Percentiles rank a stretch among this genome's conserved stretches.
These are phyloP conservation scores for Chaetomium olivaceum DNA, from an alignment of 2,329 filamentous ascomycete genomes.

Conservation along the genomic window DNA sequence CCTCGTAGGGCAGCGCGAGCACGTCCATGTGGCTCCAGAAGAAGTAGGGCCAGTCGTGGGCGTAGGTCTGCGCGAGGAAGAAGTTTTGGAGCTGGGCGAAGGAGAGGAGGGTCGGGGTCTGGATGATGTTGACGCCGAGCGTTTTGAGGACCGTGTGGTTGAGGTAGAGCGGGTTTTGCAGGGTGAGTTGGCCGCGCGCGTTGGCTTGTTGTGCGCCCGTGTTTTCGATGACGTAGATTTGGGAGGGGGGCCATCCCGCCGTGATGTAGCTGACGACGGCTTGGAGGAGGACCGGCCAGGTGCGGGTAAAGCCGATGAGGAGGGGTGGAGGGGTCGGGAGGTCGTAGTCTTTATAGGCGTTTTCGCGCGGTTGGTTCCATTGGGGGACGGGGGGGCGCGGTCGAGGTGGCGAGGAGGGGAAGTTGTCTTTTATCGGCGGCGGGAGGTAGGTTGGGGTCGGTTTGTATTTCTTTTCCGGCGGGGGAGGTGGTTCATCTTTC, in stretches of 20 bases:
- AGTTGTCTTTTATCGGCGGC: conserved; percentile 44
- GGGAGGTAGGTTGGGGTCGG: conserved; percentile 32
- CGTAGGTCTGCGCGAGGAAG: conserved; percentile 47
- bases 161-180: conserved; percentile 59
- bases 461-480: conserved; percentile 30
- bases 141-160: conserved; percentile 51
- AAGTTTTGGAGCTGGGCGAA: conserved; percentile 59
- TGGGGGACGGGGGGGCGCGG: conserved; percentile 43
- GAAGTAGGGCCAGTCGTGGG: conserved; percentile 50
- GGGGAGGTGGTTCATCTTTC: not conserved
- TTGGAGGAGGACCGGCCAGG: conserved; percentile 57
- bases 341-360: conserved; percentile 43
- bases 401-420: conserved; percentile 40
- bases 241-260: conserved; percentile 57
- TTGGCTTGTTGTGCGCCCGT: conserved; percentile 58
- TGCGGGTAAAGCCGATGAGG: conserved; percentile 60
- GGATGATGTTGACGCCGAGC: conserved; percentile 50
- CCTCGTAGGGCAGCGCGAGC: conserved; percentile 47
- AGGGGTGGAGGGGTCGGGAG: conserved; percentile 49
- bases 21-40: conserved; percentile 59
- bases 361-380: conserved; percentile 46
- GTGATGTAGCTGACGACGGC: conserved; percentile 58
- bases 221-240: conserved; percentile 62
- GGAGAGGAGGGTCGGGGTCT: conserved; percentile 51
- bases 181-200: conserved; percentile 46